phyloP scores from a whole-genome alignment of 169 alveolate genomes.

The Plasmodium reichenowi region DNA sequence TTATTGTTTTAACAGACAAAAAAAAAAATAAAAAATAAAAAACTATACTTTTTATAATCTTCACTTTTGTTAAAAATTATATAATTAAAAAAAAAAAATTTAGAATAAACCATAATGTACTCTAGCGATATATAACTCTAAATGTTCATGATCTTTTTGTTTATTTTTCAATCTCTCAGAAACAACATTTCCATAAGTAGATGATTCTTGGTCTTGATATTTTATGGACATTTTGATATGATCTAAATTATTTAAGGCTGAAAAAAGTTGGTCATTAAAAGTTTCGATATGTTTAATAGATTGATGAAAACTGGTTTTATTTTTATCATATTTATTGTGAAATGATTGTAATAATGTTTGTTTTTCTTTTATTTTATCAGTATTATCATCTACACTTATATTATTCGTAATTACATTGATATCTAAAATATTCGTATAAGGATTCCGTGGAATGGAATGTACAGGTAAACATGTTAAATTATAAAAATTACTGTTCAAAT shows the following conservation, averaged over 20 bases:
- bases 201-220: conserved; percentile 14
- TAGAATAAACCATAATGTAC: conserved; percentile 42
- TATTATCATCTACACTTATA: conserved; percentile 39
- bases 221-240: conserved; percentile 20
- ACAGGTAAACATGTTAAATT: conserved; percentile 63
- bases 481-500: conserved; percentile 32
- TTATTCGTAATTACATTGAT: conserved; percentile 44
- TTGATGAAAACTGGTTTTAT: conserved; percentile 1
- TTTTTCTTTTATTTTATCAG: conserved; percentile 38
- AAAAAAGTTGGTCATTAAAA: conserved; percentile 30
- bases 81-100: neutral
- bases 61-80: too few species aligned
- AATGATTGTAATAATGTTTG: conserved; percentile 6
- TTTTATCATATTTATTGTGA: conserved; percentile 8
- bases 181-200: conserved; percentile 36
- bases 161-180: conserved; percentile 60
- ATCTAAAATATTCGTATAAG: conserved; percentile 43
- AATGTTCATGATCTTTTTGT: conserved; percentile 39
- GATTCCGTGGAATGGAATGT: conserved; percentile 61
- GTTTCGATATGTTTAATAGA: conserved; percentile 34
- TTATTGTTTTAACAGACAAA: too few species aligned
- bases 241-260: conserved; percentile 57
- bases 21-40: too few species aligned
- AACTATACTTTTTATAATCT: too few species aligned
- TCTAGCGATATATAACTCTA: conserved; percentile 58